A percentile compares a stretch with the other conserved stretches of the same genome.
Evolutionary conservation across 345 rosid species (phyloP).

Genomic region (Eucalyptus regnans): DNA sequence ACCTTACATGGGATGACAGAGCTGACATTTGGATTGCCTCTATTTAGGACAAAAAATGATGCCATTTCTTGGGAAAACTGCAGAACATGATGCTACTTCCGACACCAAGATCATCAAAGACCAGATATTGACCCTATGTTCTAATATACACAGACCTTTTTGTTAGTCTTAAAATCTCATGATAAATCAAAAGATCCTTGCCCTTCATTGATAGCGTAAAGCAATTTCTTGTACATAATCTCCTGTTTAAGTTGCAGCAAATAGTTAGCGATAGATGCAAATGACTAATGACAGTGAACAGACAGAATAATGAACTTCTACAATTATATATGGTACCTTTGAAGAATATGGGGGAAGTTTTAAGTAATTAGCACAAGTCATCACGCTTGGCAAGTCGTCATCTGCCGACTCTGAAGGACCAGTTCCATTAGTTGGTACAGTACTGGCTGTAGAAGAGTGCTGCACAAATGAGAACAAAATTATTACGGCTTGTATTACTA

Average conservation of each 20-base stretch:
- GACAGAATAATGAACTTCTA: neutral
- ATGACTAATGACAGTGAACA: neutral
- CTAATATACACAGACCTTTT: conserved; percentile 11
- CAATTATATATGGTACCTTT: conserved; percentile 40
- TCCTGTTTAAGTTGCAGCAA: conserved; percentile 40
- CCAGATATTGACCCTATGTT: neutral
- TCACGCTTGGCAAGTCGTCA: conserved; percentile 94
- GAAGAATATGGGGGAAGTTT: conserved; percentile 98
- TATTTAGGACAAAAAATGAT: conserved; percentile 2
- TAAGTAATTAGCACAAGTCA: conserved; percentile 99
- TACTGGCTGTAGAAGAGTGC: conserved; percentile 70
- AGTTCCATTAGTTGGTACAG: conserved; percentile 53
- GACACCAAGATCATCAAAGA: conserved; percentile 7
- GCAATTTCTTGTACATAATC: conserved; percentile 84
- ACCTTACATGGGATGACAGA: neutral
- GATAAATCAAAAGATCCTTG: conserved; percentile 98
- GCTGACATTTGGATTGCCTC: conserved; percentile 19
- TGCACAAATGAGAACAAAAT: conserved; percentile 12
- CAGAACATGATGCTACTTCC: conserved; percentile 7
- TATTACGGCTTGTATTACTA: neutral
- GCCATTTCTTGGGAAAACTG: conserved; percentile 26
- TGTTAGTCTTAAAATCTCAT: conserved; percentile 23
- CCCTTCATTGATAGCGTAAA: conserved; percentile 93
- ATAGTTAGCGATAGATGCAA: neutral
- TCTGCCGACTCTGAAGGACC: conserved; percentile 81